These are phyloP conservation scores for Hirsutella thompsonii DNA, from an alignment of 2,329 filamentous ascomycete genomes.

Conservation along the genomic window DNA sequence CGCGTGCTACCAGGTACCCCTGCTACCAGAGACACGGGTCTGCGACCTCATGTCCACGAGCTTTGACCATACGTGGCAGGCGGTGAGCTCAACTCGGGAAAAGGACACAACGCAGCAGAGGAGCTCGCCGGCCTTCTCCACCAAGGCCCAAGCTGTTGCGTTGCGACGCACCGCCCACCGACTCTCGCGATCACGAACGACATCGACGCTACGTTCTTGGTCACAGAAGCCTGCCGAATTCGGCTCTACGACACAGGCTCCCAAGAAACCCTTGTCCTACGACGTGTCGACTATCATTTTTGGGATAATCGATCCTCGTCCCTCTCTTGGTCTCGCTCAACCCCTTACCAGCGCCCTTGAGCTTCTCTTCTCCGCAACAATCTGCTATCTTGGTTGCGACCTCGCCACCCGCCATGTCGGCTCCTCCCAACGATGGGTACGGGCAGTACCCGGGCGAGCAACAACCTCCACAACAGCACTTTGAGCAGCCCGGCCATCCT, in stretches of 20 bases:
- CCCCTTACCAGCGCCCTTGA: neutral
- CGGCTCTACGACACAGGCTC: too few relatives aligned
- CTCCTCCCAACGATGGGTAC: constrained; percentile 42
- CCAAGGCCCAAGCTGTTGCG: constrained; percentile 1
- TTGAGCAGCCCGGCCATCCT: constrained; percentile 24
- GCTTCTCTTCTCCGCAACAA: neutral
- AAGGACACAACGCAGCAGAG: constrained; percentile 3
- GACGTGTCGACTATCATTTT: too few relatives aligned
- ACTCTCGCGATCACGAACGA: constrained; percentile 1
- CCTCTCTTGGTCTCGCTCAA: constrained; percentile 2
- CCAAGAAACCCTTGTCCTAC: too few relatives aligned
- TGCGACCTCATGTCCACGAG: neutral
- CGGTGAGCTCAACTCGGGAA: constrained; percentile 2
- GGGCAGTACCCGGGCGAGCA: constrained; percentile 32
- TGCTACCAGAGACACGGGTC: too few relatives aligned
- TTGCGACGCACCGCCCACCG: constrained; percentile 2
- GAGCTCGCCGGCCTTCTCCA: constrained; percentile 1
- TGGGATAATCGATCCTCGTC: neutral
- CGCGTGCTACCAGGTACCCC: neutral
- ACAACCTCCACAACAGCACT: constrained; percentile 24
- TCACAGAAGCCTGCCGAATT: neutral
- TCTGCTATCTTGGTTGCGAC: constrained; percentile 7
- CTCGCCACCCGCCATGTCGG: constrained; percentile 42
- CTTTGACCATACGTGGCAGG: constrained; percentile 1
- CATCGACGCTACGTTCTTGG: neutral